Evolutionary conservation across 2,329 filamentous ascomycete species (phyloP).

Genomic region (Beauveria caledonica): DNA sequence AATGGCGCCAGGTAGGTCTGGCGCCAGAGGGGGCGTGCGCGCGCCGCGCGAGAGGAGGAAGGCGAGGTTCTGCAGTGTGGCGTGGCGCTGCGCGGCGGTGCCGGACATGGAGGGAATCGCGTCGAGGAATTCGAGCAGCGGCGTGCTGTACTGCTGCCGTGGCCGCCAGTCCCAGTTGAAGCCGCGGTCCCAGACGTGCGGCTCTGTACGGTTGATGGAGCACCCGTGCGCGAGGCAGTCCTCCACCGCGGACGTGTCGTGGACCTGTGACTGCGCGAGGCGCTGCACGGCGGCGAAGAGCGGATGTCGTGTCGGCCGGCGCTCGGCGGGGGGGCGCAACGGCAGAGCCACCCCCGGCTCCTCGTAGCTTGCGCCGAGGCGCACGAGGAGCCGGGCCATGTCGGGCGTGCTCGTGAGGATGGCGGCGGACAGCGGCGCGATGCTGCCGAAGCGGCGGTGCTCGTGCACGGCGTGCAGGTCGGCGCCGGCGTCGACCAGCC

Average conservation of each 20-base stretch:
- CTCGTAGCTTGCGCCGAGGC: not conserved
- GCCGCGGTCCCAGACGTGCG: not conserved
- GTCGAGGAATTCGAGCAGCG: constrained; percentile 3
- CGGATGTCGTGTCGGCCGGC: not conserved
- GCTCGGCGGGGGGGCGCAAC: not conserved
- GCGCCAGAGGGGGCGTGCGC: not conserved
- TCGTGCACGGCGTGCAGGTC: not conserved
- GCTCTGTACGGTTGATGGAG: not conserved
- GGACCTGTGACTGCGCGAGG: not conserved
- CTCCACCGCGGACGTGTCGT: not conserved
- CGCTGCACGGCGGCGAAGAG: not conserved
- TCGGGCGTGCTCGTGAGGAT: not conserved
- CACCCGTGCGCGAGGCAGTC: not conserved
- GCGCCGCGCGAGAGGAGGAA: not conserved
- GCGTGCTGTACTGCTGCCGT: not conserved
- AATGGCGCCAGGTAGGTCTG: not conserved
- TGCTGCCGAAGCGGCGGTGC: not conserved
- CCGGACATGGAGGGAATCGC: not conserved
- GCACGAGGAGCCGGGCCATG: not conserved
- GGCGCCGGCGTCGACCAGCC: not conserved
- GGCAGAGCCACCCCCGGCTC: not conserved
- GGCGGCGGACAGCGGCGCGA: not conserved
- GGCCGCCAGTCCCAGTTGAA: constrained; percentile 9
- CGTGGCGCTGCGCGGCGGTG: not conserved
- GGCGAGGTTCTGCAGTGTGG: not conserved